phyloP scores from a whole-genome alignment of 495 filamentous ascomycete species.

The Penicillium waksmanii region DNA sequence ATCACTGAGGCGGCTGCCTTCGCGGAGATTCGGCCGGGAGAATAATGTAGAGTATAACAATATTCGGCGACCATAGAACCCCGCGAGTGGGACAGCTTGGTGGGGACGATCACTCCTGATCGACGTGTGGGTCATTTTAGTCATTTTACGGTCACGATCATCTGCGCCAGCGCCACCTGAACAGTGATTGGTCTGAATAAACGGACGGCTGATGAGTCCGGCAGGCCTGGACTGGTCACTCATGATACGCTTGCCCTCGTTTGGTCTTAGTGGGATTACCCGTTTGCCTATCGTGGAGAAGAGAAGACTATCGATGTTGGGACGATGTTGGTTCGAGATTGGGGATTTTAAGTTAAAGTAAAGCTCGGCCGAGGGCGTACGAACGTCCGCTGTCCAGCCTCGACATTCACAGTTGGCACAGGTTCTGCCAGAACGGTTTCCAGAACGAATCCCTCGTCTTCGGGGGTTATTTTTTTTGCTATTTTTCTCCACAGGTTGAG shows the following conservation, averaged over 20 bases:
- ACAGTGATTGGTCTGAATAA: not conserved
- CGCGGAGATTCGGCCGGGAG: not conserved
- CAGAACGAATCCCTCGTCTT: too few relatives aligned
- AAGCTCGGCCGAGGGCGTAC: too few relatives aligned
- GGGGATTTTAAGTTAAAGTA: too few relatives aligned
- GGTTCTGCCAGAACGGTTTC: not conserved
- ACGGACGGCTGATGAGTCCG: conserved; percentile 24
- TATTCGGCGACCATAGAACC: conserved; percentile 5
- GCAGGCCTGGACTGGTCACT: conserved; percentile 6
- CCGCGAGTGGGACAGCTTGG: conserved; percentile 5
- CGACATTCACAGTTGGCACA: not conserved
- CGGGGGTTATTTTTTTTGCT: too few relatives aligned
- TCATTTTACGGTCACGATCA: not conserved
- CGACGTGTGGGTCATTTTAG: not conserved
- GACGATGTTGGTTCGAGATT: not conserved
- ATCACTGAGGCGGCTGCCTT: not conserved
- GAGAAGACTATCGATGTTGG: not conserved
- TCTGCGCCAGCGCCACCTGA: not conserved
- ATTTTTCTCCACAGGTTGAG: not conserved
- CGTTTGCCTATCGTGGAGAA: not conserved
- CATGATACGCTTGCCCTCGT: conserved; percentile 3
- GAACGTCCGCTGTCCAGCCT: too few relatives aligned
- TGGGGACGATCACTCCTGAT: conserved; percentile 6
- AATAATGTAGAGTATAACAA: not conserved
- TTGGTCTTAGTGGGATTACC: not conserved